Percentiles rank a stretch among this genome's conserved stretches.
Evolutionary conservation across 2,329 filamentous ascomycete species (phyloP).

Genomic region (Venturia carpophila): DNA sequence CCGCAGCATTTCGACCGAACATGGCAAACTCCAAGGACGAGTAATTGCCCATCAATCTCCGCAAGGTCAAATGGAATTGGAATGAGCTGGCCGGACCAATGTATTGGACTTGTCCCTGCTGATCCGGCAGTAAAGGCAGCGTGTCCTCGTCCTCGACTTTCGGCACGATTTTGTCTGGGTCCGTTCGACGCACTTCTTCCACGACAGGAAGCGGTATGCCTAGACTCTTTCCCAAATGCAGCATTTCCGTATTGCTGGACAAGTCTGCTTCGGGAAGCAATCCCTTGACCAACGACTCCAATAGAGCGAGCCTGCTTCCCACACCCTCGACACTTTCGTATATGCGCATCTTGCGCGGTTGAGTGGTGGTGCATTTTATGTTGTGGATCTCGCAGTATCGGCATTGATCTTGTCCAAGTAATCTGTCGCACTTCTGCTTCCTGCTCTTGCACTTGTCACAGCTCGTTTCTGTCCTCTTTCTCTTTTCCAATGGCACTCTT

Average conservation of each 20-base stretch:
- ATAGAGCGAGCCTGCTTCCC: slow-evolving; percentile 34
- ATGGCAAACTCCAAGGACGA: slow-evolving; percentile 32
- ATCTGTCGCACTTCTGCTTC: slow-evolving; percentile 40
- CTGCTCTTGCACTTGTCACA: slow-evolving; percentile 42
- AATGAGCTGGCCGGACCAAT: slow-evolving; percentile 38
- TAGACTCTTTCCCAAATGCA: slow-evolving; percentile 32
- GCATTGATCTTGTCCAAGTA: slow-evolving; percentile 33
- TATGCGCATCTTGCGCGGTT: slow-evolving; percentile 39
- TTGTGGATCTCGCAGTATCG: slow-evolving; percentile 37
- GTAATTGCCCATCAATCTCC: slow-evolving; percentile 31
- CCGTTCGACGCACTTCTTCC: slow-evolving; percentile 21
- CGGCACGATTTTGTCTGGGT: not conserved
- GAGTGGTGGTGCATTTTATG: slow-evolving; percentile 37
- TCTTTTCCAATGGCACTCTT: slow-evolving; percentile 37
- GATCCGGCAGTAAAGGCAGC: slow-evolving; percentile 34
- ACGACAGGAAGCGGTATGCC: slow-evolving; percentile 34
- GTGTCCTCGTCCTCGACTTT: slow-evolving; percentile 27
- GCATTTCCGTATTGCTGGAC: slow-evolving; percentile 36
- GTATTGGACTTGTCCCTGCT: slow-evolving; percentile 39
- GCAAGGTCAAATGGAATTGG: slow-evolving; percentile 36
- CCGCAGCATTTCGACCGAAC: slow-evolving; percentile 36
- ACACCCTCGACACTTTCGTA: slow-evolving; percentile 38
- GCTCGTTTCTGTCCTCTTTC: slow-evolving; percentile 39
- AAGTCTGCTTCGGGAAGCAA: slow-evolving; percentile 37
- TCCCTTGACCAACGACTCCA: slow-evolving; percentile 40